Evolutionary conservation across 2,329 filamentous ascomycete genomes (phyloP).

Genomic region (Xylaria sp.): DNA sequence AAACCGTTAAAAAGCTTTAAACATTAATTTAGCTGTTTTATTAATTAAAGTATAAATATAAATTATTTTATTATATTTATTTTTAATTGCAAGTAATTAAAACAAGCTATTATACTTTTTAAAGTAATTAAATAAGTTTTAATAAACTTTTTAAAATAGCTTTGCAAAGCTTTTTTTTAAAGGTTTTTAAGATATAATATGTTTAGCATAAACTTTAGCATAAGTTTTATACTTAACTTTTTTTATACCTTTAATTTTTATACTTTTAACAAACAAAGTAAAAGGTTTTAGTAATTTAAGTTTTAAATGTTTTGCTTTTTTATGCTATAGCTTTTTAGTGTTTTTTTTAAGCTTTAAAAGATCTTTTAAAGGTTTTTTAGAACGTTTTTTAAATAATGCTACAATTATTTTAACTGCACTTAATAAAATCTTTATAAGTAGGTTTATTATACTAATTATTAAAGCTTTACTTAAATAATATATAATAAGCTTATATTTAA

Average conservation of each 20-base stretch:
- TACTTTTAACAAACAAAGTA: background rate
- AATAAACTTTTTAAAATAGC: background rate
- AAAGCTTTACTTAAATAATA: background rate
- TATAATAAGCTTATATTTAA: conserved; percentile 9
- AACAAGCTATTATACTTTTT: background rate
- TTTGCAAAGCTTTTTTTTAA: background rate
- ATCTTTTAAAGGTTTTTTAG: background rate
- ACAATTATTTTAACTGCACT: background rate
- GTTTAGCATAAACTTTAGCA: background rate
- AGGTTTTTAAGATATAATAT: background rate
- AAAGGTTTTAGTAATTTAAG: background rate
- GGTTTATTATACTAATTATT: background rate
- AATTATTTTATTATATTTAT: conserved; percentile 6
- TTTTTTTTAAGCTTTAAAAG: background rate
- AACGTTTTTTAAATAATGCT: background rate
- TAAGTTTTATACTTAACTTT: background rate
- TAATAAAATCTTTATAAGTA: background rate
- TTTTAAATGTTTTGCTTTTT: background rate
- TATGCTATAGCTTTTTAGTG: background rate
- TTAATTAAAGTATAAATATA: conserved; percentile 2
- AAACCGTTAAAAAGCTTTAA: background rate
- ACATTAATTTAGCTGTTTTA: background rate
- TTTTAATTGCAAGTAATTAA: background rate
- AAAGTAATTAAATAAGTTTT: conserved; percentile 1
- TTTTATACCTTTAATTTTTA: conserved; percentile 8